Percentiles rank a stretch among this genome's conserved stretches.
Conservation (phyloP, 83 land plant species). For the Thuja plicata region DNA sequence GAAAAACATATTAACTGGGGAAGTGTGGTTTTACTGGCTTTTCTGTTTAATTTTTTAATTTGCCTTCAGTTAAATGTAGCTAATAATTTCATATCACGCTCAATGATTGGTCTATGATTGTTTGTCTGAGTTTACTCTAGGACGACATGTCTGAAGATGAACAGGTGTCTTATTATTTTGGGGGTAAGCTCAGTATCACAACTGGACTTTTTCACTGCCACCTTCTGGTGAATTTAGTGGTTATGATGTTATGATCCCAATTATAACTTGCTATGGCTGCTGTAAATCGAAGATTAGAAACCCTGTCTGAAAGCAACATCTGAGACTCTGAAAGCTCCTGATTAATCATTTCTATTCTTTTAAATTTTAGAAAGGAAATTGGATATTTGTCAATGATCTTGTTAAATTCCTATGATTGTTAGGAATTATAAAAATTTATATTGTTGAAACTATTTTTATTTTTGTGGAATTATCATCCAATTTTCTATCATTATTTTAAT, state of each 20-base stretch:
- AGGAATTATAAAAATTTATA: neutral
- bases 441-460: too few relatives aligned
- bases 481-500: too few relatives aligned
- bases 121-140: neutral
- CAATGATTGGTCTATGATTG: neutral
- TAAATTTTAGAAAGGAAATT: neutral
- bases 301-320: neutral
- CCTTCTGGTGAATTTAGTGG: neutral
- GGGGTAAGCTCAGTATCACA: neutral
- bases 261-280: neutral
- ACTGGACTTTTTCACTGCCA: neutral
- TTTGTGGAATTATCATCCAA: neutral
- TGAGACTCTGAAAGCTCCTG: too few relatives aligned
- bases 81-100: neutral
- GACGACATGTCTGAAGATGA: neutral
- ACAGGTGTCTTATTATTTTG: neutral
- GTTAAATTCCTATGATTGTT: neutral
- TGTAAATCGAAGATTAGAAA: neutral
- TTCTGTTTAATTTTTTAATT: neutral
- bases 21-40: neutral
- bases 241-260: neutral
- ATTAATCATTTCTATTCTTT: too few relatives aligned
- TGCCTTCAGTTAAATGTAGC: neutral
- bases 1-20: neutral
- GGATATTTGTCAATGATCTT: neutral